A percentile compares a stretch with the other conserved stretches of the same genome.
These are phyloP conservation scores for Juglanconis sp. DNA, from an alignment of 2,329 filamentous ascomycete species.

Conservation along the genomic window DNA sequence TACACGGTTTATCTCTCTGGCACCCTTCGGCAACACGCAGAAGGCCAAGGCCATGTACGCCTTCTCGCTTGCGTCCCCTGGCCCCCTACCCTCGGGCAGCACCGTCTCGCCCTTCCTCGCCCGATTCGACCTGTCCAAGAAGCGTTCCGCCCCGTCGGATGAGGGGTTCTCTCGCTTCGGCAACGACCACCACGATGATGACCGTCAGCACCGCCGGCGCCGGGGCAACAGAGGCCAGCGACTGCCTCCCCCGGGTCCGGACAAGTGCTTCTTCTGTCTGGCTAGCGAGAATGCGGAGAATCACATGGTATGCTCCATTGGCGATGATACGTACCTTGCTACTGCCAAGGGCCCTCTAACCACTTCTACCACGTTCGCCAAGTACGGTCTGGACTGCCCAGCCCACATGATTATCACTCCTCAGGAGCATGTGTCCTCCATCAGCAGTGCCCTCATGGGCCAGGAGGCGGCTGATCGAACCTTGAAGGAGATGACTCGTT, in stretches of 20 bases:
- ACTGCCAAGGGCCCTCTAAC: constrained; percentile 89
- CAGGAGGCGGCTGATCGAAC: constrained; percentile 56
- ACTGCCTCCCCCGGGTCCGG: constrained; percentile 64
- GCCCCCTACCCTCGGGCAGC: constrained; percentile 63
- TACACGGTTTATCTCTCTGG: constrained; percentile 89
- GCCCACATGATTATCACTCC: constrained; percentile 90
- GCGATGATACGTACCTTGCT: constrained; percentile 81
- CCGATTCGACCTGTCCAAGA: constrained; percentile 41
- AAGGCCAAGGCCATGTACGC: constrained; percentile 83
- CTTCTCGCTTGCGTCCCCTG: constrained; percentile 62
- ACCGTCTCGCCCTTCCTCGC: constrained; percentile 72
- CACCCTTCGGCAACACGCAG: constrained; percentile 67
- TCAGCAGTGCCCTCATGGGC: constrained; percentile 56
- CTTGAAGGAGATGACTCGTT: constrained; percentile 77
- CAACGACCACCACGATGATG: constrained; percentile 38
- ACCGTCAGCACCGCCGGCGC: constrained; percentile 33
- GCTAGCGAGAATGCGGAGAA: constrained; percentile 79
- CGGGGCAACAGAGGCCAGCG: constrained; percentile 43
- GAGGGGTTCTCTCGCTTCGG: constrained; percentile 56
- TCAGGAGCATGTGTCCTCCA: constrained; percentile 73
- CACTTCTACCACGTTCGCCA: constrained; percentile 62
- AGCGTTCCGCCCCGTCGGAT: constrained; percentile 47
- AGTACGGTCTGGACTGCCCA: constrained; percentile 68
- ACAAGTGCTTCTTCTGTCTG: constrained; percentile 92
- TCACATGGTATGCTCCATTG: constrained; percentile 88